Evolutionary conservation across 345 rosid species (phyloP).

Genomic region (Sonneratia caseolaris): DNA sequence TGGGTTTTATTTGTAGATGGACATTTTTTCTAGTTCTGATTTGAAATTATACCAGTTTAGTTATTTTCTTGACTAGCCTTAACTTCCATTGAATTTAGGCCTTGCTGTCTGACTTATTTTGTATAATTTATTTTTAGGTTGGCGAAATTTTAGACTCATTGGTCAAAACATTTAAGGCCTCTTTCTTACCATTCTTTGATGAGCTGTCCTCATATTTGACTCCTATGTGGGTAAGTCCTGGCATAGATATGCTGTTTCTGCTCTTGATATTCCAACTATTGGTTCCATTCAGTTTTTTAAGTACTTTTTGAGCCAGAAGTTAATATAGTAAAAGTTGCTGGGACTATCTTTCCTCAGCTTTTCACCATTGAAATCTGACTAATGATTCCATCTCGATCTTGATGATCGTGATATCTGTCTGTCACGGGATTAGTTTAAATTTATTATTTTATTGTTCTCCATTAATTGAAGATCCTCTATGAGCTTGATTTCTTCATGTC

Average conservation of each 20-base stretch:
- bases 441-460: no score
- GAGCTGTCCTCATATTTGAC: slow-evolving; percentile 88
- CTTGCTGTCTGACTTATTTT: not conserved
- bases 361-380: no score
- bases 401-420: no score
- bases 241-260: no score
- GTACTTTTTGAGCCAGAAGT: no score
- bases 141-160: slow-evolving; percentile 98
- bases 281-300: not conserved
- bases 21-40: not conserved
- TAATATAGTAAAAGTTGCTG: no score
- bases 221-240: slow-evolving; percentile 96
- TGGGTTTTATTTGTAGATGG: not conserved
- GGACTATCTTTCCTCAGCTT: no score
- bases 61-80: not conserved
- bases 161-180: slow-evolving; percentile 84
- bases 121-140: slow-evolving; percentile 35
- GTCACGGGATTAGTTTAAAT: no score
- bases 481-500: no score
- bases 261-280: no score
- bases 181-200: slow-evolving; percentile 91
- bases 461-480: no score
- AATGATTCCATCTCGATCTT: no score
- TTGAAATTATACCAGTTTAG: not conserved
- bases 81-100: not conserved